Conservation (phyloP, 2,329 filamentous ascomycete species). For the Coniochaeta sp. region DNA sequence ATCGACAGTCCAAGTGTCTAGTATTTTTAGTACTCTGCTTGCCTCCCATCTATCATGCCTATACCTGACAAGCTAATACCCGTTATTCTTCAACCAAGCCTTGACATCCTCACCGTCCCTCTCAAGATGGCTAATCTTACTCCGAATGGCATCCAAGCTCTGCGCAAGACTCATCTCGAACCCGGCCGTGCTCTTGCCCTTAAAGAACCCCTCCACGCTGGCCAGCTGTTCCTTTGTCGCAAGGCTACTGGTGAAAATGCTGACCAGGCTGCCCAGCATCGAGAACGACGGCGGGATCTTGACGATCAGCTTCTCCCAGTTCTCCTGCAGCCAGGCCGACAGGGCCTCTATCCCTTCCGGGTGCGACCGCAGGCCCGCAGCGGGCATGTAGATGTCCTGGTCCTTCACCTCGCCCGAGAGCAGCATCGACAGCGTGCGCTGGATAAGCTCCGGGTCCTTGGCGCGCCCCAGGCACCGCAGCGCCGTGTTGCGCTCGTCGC, state of each 20-base stretch:
- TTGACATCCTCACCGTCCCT: slow-evolving; percentile 69
- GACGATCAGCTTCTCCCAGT: slow-evolving; percentile 80
- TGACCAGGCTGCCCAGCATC: slow-evolving; percentile 79
- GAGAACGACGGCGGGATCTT: slow-evolving; percentile 79
- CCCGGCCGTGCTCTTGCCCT: slow-evolving; percentile 69
- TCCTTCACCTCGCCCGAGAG: slow-evolving; percentile 80
- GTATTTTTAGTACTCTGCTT: not conserved
- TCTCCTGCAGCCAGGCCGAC: slow-evolving; percentile 75
- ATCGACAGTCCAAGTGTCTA: not conserved
- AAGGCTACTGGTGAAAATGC: slow-evolving; percentile 75
- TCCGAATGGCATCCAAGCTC: slow-evolving; percentile 74
- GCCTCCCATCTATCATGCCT: not conserved
- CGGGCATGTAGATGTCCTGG: slow-evolving; percentile 88
- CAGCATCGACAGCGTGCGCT: slow-evolving; percentile 70
- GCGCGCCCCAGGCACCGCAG: slow-evolving; percentile 77
- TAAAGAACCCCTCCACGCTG: slow-evolving; percentile 75
- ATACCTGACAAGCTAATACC: slow-evolving; percentile 11
- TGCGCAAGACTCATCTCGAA: slow-evolving; percentile 89
- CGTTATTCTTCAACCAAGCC: slow-evolving; percentile 26
- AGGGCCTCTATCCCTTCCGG: slow-evolving; percentile 71
- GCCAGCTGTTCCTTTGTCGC: slow-evolving; percentile 68
- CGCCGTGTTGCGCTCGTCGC: slow-evolving; percentile 87
- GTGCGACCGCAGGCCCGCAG: slow-evolving; percentile 71
- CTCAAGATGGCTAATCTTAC: slow-evolving; percentile 75
- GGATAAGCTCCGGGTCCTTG: slow-evolving; percentile 69